Evolutionary conservation across 768 basidiomycete genomes (phyloP), one percentile per base, ranked within the genome.

Genomic region (Termitomyces sp.): DNA sequence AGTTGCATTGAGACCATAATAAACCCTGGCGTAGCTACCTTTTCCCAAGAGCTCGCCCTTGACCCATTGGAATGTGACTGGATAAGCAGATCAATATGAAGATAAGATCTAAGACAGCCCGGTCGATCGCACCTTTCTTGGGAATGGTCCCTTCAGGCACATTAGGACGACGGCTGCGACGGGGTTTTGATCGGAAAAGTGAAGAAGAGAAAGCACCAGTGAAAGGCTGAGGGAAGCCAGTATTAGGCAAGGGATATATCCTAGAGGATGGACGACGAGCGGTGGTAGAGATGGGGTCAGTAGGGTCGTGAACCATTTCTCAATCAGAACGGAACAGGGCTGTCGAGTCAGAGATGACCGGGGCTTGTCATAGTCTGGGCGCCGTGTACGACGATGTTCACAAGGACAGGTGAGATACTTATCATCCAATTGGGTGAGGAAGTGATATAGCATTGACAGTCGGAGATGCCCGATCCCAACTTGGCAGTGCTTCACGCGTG

Each of bases 11-110:
- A 97, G 73, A 0, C 87, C 94, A 59, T 94, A 78, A 66, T 91
- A 97, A n/a, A 98, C 95, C 48, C 82, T 81, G 27, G 94, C 95
- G 66, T 91, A 96, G 43, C 89, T 91, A n/a, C 95, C 95, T 66
- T 89, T 91, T 17, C 94, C 95, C 59, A 98, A 87, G 19, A 95
- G 76, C 67, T 94, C 91, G 39, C 95, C 95, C 60, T 90, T 89
- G 50, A 94, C 88, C 91, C 94, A 97, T 66, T 89, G 86, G 74
- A 95, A 90, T 34, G 87, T 89, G 2, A 79, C 89, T 66, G 7
- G 25, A 55, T 53, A 27, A 56, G 51, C 21, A 39, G 32, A 54
- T 21, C 27, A 23, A 41, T 25, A 40, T n/a, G 17, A 34, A 8
- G 10, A 17, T 27, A 16, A 34, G 6, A 34, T 34, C 32, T 32